Percentiles rank a stretch among this genome's conserved stretches.
These are phyloP conservation scores for Neurospora cerealis DNA, from an alignment of 495 filamentous ascomycete species.

Conservation along the genomic window DNA sequence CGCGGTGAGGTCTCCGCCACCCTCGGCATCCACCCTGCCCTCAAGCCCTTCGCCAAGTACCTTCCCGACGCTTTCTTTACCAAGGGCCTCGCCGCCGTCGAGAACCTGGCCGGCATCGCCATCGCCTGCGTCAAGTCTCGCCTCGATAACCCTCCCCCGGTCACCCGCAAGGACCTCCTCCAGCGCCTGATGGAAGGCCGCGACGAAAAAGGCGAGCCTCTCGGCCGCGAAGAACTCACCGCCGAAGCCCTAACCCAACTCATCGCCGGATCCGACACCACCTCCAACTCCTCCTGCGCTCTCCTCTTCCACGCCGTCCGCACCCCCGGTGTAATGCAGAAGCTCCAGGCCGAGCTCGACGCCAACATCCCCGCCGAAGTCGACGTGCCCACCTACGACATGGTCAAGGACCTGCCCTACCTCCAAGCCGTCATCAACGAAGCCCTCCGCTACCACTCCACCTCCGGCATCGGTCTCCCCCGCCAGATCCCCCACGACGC, in stretches of 20 bases:
- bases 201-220: constrained; percentile 63
- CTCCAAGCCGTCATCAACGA: constrained; percentile 76
- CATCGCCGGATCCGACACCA: constrained; percentile 86
- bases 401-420: constrained; percentile 69
- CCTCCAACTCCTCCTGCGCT: constrained; percentile 80
- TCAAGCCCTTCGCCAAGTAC: constrained; percentile 56
- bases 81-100: constrained; percentile 50
- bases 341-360: constrained; percentile 66
- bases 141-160: constrained; percentile 53
- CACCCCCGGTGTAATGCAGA: constrained; percentile 61
- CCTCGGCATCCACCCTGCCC: constrained; percentile 47
- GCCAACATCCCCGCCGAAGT: constrained; percentile 48
- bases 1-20: constrained; percentile 58
- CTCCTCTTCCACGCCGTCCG: constrained; percentile 65
- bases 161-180: constrained; percentile 64
- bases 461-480: constrained; percentile 80
- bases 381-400: constrained; percentile 58
- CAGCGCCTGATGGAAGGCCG: constrained; percentile 79
- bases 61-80: constrained; percentile 61
- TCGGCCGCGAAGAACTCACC: constrained; percentile 71
- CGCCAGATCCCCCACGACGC: constrained; percentile 61
- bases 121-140: constrained; percentile 70
- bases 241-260: constrained; percentile 85
- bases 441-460: constrained; percentile 82
- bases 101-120: constrained; percentile 64